Percentiles rank a stretch among this genome's conserved stretches.
Conservation (phyloP, 2,329 filamentous ascomycete genomes). For the Cercospora janseana region DNA sequence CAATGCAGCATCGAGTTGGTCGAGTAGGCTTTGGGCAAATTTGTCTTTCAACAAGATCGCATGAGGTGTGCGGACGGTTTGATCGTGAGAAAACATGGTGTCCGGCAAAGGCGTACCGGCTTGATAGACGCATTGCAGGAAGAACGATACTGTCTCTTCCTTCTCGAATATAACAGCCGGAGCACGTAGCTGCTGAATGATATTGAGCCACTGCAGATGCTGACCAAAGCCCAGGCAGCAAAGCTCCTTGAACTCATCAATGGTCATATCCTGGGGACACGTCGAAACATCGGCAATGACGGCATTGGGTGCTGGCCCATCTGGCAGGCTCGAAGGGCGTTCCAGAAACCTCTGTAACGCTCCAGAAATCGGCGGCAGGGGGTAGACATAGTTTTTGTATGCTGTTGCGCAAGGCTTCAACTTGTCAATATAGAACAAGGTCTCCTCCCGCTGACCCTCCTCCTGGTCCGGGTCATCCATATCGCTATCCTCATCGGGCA, state of each 20-base stretch:
- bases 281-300: constrained; percentile 49
- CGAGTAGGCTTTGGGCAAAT: constrained; percentile 15
- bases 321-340: constrained; percentile 1
- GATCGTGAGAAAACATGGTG: background rate
- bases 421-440: background rate
- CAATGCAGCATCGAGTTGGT: constrained; percentile 15
- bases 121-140: constrained; percentile 56
- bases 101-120: constrained; percentile 50
- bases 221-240: constrained; percentile 50
- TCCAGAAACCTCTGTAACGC: constrained; percentile 9
- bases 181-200: constrained; percentile 53
- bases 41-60: constrained; percentile 47
- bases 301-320: constrained; percentile 25
- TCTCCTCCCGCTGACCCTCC: background rate
- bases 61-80: constrained; percentile 49
- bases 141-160: constrained; percentile 49
- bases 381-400: no score
- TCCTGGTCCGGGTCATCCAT: background rate
- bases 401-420: no score
- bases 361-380: no score
- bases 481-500: background rate
- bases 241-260: constrained; percentile 56
- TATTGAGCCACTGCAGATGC: constrained; percentile 48
- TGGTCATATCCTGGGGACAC: constrained; percentile 47
- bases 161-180: constrained; percentile 61